A percentile compares a stretch with the other conserved stretches of the same genome.
Conservation (phyloP, 345 rosid species). For the Pistacia integerrima region DNA sequence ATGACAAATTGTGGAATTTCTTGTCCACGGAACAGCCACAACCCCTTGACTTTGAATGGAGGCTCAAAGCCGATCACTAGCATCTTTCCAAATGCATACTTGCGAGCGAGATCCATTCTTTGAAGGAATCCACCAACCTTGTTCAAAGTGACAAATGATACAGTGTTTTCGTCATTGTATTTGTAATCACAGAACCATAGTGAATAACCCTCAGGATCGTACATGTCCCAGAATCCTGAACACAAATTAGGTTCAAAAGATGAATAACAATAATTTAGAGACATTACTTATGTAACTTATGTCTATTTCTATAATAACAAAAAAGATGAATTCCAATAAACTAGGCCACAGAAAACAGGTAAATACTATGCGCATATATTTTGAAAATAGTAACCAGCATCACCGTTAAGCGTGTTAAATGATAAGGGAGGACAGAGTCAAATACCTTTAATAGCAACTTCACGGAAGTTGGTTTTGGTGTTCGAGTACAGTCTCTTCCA, state of each 20-base stretch:
- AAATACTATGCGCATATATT: not conserved
- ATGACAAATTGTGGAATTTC: conserved; percentile 84
- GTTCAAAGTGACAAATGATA: conserved; percentile 88
- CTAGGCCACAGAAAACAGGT: not conserved
- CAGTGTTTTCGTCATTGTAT: conserved; percentile 92
- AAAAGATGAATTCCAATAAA: not conserved
- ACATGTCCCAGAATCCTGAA: conserved; percentile 99
- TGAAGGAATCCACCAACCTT: conserved; percentile 96
- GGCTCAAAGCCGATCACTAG: conserved; percentile 74
- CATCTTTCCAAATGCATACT: conserved; percentile 97
- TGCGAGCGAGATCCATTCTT: conserved; percentile 94
- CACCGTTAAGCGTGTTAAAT: too few relatives aligned
- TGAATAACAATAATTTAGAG: not conserved
- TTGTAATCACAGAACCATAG: conserved; percentile 98
- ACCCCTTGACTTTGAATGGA: conserved; percentile 91
- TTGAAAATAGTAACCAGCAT: not conserved
- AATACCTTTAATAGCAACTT: conserved; percentile 90
- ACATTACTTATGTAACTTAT: too few relatives aligned
- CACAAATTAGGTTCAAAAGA: not conserved
- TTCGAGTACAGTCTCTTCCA: conserved; percentile 99
- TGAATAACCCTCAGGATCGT: conserved; percentile 97
- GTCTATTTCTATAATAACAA: too few relatives aligned
- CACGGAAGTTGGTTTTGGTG: conserved; percentile 95
- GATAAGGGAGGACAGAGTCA: not conserved
- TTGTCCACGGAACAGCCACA: conserved; percentile 96